Evolutionary conservation across 768 basidiomycete species (phyloP).

Genomic region (Tulasnella sp.): DNA sequence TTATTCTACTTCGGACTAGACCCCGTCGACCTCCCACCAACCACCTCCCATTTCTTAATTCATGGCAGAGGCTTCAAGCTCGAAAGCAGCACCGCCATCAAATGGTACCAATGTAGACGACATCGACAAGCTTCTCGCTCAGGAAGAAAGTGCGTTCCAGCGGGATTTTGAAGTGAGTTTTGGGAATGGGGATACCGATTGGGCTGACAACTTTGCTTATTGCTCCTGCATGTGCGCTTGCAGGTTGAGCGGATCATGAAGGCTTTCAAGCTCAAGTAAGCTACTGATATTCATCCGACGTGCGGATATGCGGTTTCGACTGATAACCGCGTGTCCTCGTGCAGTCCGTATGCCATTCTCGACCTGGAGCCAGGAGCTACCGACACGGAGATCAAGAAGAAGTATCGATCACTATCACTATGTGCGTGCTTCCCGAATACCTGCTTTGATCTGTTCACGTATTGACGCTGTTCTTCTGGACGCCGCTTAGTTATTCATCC

Average conservation of each 20-base stretch:
- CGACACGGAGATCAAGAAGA: conserved; percentile 79
- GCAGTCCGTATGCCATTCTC: conserved; percentile 87
- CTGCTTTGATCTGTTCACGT: neutral
- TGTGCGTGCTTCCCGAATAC: conserved; percentile 41
- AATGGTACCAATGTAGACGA: conserved; percentile 35
- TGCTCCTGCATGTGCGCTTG: neutral
- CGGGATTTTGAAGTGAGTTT: conserved; percentile 62
- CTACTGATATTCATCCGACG: conserved; percentile 12
- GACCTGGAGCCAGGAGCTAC: conserved; percentile 47
- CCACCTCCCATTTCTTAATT: neutral
- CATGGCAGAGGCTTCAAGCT: conserved; percentile 9
- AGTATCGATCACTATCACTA: conserved; percentile 72
- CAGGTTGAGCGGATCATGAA: conserved; percentile 71
- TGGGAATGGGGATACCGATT: neutral
- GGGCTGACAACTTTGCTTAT: neutral
- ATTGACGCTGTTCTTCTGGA: neutral
- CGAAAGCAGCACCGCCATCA: conserved; percentile 5
- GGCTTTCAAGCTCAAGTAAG: conserved; percentile 93
- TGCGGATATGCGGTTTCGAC: neutral
- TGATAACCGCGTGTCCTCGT: neutral
- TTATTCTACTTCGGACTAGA: neutral
- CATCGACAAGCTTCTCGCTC: conserved; percentile 65
- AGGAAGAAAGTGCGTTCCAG: conserved; percentile 77
- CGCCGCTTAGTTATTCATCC: conserved; percentile 77
- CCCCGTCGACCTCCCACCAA: neutral